Evolutionary conservation across 495 filamentous ascomycete species (phyloP).

Genomic region (Penicillium dipodomyicola): DNA sequence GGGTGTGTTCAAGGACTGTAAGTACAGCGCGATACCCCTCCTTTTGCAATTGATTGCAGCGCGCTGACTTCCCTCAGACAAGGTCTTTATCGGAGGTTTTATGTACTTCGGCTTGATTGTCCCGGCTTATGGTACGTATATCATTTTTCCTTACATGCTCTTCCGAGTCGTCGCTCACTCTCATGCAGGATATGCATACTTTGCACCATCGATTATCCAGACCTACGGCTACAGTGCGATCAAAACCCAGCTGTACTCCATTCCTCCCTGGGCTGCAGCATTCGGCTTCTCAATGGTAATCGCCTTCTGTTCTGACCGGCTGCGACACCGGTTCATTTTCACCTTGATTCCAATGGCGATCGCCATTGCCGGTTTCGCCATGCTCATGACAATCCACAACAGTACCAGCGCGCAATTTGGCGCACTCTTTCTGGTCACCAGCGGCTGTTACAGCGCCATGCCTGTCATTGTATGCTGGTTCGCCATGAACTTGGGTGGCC

Average conservation of each 20-base stretch:
- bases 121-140: constrained; percentile 68
- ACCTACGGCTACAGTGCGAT: constrained; percentile 65
- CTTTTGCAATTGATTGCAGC: background rate
- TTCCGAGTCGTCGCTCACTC: constrained; percentile 14
- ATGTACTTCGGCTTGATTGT: constrained; percentile 86
- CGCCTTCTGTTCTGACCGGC: constrained; percentile 64
- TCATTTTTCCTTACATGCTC: constrained; percentile 12
- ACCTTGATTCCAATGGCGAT: constrained; percentile 62
- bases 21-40: constrained; percentile 19
- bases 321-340: constrained; percentile 74
- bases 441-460: constrained; percentile 66
- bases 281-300: constrained; percentile 75
- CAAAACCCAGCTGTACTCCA: constrained; percentile 73
- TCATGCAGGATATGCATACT: constrained; percentile 60
- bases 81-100: constrained; percentile 72
- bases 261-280: constrained; percentile 83
- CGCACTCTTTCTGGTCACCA: constrained; percentile 69
- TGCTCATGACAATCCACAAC: constrained; percentile 65
- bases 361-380: constrained; percentile 66
- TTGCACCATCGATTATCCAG: constrained; percentile 73
- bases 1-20: constrained; percentile 72
- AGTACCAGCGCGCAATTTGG: constrained; percentile 61
- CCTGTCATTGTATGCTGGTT: constrained; percentile 91
- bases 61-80: constrained; percentile 40
- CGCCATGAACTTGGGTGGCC: constrained; percentile 86